These are phyloP conservation scores for Rhodomyrtus psidioides DNA, from an alignment of 441 rosid species.

Conservation along the genomic window DNA sequence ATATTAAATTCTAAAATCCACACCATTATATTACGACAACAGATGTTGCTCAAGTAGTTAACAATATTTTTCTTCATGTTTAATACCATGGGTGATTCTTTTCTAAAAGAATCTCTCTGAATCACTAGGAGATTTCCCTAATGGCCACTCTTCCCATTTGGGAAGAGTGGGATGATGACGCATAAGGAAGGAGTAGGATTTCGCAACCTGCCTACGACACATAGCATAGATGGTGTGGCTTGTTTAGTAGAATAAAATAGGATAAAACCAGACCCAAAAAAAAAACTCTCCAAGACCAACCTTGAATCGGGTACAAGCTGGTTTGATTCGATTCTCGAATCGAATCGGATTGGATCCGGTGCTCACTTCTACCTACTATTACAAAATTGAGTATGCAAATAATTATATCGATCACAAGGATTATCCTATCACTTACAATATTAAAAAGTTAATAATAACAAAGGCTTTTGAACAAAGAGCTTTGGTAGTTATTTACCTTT, in stretches of 20 bases:
- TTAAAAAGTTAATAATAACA: not conserved
- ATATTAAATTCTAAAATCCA: not conserved
- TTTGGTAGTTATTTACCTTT: not conserved
- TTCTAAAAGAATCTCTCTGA: not conserved
- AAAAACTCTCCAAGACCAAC: not conserved
- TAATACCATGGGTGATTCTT: not conserved
- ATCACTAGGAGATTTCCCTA: too few relatives aligned
- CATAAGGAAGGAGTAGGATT: too few relatives aligned
- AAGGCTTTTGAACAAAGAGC: not conserved
- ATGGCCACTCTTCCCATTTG: too few relatives aligned
- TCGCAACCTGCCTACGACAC: too few relatives aligned
- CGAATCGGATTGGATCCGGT: rapidly evolving
- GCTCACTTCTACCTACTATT: not conserved
- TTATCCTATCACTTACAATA: not conserved
- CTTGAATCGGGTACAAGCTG: not conserved
- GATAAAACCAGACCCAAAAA: too few relatives aligned
- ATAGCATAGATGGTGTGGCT: too few relatives aligned
- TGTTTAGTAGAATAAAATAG: too few relatives aligned
- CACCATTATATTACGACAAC: not conserved
- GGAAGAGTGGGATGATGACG: too few relatives aligned
- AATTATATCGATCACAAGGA: not conserved
- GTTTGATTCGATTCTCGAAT: rapidly evolving
- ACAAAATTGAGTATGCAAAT: not conserved
- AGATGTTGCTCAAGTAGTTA: not conserved
- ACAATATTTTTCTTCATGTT: not conserved